Base-by-base conservation (phyloP, 2,329 filamentous ascomycete species). In the Penicillium griseofulvum region DNA sequence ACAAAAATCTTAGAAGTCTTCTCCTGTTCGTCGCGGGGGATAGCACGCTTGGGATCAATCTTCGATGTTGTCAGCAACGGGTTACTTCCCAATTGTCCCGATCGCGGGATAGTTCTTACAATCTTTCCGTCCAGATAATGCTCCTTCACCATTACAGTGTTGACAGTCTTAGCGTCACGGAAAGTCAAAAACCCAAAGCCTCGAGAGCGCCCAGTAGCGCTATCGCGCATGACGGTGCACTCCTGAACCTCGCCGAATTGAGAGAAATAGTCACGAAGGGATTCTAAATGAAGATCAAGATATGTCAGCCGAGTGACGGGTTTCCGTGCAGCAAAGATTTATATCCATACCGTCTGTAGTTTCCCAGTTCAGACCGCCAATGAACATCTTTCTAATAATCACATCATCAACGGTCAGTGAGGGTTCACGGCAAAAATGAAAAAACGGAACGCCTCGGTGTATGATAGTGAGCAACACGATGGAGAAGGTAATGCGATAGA, bases 111-210 rank as follows among this genome's bases (percentile, higher is more conserved):
- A 55, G 37, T 41, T 56, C 90, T 80, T 83, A 97, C 94, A 74
- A 99, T 97, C 76, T 99, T 99, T 59, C 94, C 94, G 71, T 99
- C 94, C 22, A 99, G 83, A 66, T 93, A 96, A 74, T 99, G 94
- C 73, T 99, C 94, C 77, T 99, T 99, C 60, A 99, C 94, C 94
- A 99, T 99, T 61, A 99, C 94, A 64, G 91, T 96, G 72, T 99
- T 99, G 63, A 99, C 94, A 4, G 91, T 96, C 78, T 96, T 96
- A 45, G 94, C 89, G 70, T 99, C 94, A 72, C 90, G 95, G 81
- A 99, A 99, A 0, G 94, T 99, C 59, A 99, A 81, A 77, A 99
- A 99, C 29, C 94, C 94, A 67, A 99, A 99, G 24, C 94, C 94
- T 75, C 94, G 86, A 29, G 94, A 97, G 60, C 94, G 87, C 41